Base-by-base conservation (phyloP, 1,139 yeast genomes). In the Yamadazyma membranifaciens region DNA sequence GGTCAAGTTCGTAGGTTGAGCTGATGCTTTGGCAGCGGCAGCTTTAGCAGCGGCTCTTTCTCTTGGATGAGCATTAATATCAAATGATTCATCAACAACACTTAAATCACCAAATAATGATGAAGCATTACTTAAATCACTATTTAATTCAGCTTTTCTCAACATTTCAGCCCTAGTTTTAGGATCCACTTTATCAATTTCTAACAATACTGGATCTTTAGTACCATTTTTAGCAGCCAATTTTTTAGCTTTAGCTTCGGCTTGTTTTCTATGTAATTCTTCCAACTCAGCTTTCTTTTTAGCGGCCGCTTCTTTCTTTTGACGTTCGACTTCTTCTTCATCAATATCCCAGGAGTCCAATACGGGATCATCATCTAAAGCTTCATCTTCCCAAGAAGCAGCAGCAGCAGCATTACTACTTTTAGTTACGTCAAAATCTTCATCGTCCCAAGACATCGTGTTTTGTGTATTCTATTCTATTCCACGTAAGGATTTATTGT, bases 101-200 rank as follows among this genome's bases (percentile, higher is more conserved):
- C 89, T 91, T 50, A 85, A 71, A 9, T 87, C 87, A 28, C 92
- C 96, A 58, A 92, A 88, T 54, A 92, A 73, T 55, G 88, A 95
- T 22, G 96, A 92, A 17, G 98, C 98, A 59, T 87, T 86, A 65
- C 85, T 87, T 64, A 92, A 73, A 67, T 92, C 98, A 27, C 95
- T 80, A 37, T 80, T 83, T 44, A 87, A 59, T 65, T 92, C 95
- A 13, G 92, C 95, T 59, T 83, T 72, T 57, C 75, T 84, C 62
- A 86, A 72, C 62, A 89, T 65, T 57, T 85, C 92, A 54, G 73
- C 79, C 60, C 88, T 77, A 11, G 87, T 81, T 47, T 69, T 73
- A 47, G 78, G 86, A 57, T 83, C 91, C 33, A 82, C 71, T 12
- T 65, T 65, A 50, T 84, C 92, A 42, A 82, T 74, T 38, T 81